Conservation (phyloP, 208 protist species). For the Porcisia deanei region DNA sequence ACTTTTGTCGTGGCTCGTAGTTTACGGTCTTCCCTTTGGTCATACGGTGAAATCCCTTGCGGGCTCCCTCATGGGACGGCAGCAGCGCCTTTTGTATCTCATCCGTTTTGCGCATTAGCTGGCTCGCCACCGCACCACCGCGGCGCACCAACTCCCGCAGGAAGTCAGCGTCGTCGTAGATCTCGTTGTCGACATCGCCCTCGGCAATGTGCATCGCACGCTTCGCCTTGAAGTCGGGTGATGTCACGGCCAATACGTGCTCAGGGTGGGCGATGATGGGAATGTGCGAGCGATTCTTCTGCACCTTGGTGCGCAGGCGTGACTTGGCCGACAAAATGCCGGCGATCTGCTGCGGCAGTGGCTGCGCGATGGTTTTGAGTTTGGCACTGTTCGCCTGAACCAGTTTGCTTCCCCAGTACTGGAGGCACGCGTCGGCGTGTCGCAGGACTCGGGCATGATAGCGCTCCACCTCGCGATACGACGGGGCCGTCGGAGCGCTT, state of each 20-base stretch:
- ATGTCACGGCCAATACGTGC: conserved; percentile 44
- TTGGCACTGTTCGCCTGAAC: conserved; percentile 58
- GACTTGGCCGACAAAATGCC: conserved; percentile 63
- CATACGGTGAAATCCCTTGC: conserved; percentile 73
- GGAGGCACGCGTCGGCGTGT: conserved; percentile 51
- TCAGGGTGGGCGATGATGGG: conserved; percentile 71
- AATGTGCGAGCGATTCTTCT: conserved; percentile 75
- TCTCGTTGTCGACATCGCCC: conserved; percentile 78
- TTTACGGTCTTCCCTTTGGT: conserved; percentile 83
- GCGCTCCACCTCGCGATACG: conserved; percentile 23
- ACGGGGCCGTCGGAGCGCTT: neutral
- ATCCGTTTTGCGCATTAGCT: conserved; percentile 64
- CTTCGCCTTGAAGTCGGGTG: conserved; percentile 41
- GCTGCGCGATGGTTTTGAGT: conserved; percentile 72
- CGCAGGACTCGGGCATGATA: conserved; percentile 51
- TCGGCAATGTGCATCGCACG: conserved; percentile 72
- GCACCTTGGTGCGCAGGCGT: conserved; percentile 62
- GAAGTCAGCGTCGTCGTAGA: conserved; percentile 85
- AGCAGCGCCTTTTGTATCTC: conserved; percentile 37
- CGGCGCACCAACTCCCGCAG: conserved; percentile 76
- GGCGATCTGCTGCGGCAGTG: conserved; percentile 74
- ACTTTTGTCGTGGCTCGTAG: conserved; percentile 80
- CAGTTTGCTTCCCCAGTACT: conserved; percentile 80
- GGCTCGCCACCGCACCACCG: conserved; percentile 50
- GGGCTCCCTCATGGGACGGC: conserved; percentile 35